phyloP scores from a whole-genome alignment of 192 early-diverging fungal genomes.

The Entophlyctis helioformis region DNA sequence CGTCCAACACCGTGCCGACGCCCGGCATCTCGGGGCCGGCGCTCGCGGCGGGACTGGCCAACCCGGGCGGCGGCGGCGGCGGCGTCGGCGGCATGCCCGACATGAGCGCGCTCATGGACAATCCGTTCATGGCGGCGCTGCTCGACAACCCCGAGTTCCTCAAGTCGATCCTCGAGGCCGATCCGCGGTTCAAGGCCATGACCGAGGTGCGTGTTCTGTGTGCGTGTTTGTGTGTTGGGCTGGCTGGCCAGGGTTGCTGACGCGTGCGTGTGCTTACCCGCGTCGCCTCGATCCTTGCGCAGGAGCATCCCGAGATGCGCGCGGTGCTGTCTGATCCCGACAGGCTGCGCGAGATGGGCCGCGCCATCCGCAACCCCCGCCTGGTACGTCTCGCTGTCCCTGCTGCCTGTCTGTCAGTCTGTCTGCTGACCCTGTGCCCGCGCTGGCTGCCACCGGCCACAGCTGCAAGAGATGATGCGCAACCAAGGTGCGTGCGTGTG shows the following conservation, averaged over 20 bases:
- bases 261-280: too few species aligned
- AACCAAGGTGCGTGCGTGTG: conserved; percentile 8
- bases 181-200: not conserved
- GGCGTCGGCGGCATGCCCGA: not conserved
- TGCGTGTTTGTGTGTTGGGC: too few species aligned
- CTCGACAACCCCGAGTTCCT: conserved; percentile 14
- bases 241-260: too few species aligned
- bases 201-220: too few species aligned
- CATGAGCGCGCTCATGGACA: conserved; percentile 10
- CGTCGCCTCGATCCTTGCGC: too few species aligned
- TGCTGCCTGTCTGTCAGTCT: too few species aligned
- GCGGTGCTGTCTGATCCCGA: conserved; percentile 10
- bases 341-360: too few species aligned
- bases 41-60: not conserved
- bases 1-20: not conserved
- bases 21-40: not conserved
- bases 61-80: not conserved
- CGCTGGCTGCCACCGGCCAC: too few species aligned
- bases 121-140: conserved; percentile 7
- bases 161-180: conserved; percentile 2
- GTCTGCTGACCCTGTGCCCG: too few species aligned
- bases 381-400: too few species aligned
- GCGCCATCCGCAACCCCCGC: too few species aligned
- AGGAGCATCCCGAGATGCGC: conserved; percentile 11
- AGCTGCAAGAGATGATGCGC: conserved; percentile 20